phyloP scores from a whole-genome alignment of 331 rosid species.

The Telfairia occidentalis region DNA sequence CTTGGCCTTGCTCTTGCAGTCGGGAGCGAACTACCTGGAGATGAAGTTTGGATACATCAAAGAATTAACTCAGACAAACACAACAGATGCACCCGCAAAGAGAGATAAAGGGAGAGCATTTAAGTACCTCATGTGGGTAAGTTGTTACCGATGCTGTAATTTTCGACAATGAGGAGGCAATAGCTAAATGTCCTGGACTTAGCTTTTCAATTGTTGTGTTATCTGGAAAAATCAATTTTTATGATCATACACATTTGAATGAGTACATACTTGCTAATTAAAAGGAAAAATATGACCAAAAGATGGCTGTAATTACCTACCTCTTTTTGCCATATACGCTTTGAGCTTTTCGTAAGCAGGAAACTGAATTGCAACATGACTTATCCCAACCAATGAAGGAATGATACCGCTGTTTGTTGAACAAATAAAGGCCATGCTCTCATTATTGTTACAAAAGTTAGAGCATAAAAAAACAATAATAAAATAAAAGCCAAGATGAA shows the following conservation, averaged over 20 bases:
- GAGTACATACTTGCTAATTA: neutral
- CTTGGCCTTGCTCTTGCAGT: slow-evolving; percentile 93
- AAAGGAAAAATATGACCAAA: neutral
- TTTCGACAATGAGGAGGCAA: slow-evolving; percentile 81
- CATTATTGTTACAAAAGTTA: neutral
- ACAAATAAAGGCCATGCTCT: slow-evolving; percentile 6
- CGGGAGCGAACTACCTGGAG: slow-evolving; percentile 73
- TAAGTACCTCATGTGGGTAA: slow-evolving; percentile 77
- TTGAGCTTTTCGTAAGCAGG: slow-evolving; percentile 83
- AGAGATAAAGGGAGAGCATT: neutral
- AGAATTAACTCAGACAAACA: neutral
- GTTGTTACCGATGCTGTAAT: slow-evolving; percentile 63
- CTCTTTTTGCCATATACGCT: slow-evolving; percentile 52
- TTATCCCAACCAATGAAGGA: slow-evolving; percentile 86
- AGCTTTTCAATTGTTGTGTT: slow-evolving; percentile 63
- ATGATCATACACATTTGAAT: slow-evolving; percentile 16
- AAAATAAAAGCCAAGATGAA: neutral
- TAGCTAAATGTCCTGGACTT: slow-evolving; percentile 50
- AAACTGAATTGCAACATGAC: slow-evolving; percentile 95
- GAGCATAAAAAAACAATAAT: neutral
- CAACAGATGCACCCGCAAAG: neutral
- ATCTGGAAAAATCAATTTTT: slow-evolving; percentile 27
- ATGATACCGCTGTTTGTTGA: slow-evolving; percentile 64
- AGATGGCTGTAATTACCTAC: slow-evolving; percentile 17
- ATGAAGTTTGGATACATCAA: neutral